Base-by-base conservation (phyloP, 768 basidiomycete species). In the Ramaria rubella region DNA sequence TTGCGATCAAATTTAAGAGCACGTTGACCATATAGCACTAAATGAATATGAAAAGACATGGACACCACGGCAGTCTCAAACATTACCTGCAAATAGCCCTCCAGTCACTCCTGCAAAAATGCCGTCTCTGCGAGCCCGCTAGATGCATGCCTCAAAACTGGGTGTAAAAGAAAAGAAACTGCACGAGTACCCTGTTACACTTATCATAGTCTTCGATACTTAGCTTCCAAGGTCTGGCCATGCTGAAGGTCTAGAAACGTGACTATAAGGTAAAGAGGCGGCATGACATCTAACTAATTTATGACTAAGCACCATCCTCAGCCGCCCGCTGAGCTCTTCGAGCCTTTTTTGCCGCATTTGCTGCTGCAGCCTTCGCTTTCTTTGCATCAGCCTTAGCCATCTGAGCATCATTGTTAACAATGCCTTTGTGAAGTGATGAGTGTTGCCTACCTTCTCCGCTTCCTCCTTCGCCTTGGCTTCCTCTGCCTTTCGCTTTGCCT, bases 261-360 rank as follows among this genome's bases (percentile, higher is more conserved):
- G 17, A 26, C 21, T 48, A 48, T 42, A 21, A n/a, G 17, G 17
- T n/a, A 19, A 17, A n/a, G 40, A n/a, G 40, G n/a, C 40, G 23
- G 40, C 23, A 42, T n/a, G 40, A 21, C 40, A 21, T 42, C 40
- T 42, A 42, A 42, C 11, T 17, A n/a, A 42, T 42, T 8, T 36
- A 42, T 42, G 40, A 51, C 33, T 51, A 51, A 49, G 61, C 29
- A n/a, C 27, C 62, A 4, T n/a, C 77, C 55, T 79, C 82, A 9
- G 72, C 70, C 24, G 77, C 77, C 36, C 86, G 77, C 58, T 78
- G 79, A 44, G 78, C 78, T 60, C 88, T 77, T 60, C 88, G 75
- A 29, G 90, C 90, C 74, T 94, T 94, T 75, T 94, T 94, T 11
- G 90, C 90, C 38, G 90, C 91, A 65, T 85, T 94, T 3, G 91